A percentile compares a stretch with the other conserved stretches of the same genome.
Evolutionary conservation across 1,284 basidiomycete genomes (phyloP).

Genomic region (Malassezia brasiliensis): DNA sequence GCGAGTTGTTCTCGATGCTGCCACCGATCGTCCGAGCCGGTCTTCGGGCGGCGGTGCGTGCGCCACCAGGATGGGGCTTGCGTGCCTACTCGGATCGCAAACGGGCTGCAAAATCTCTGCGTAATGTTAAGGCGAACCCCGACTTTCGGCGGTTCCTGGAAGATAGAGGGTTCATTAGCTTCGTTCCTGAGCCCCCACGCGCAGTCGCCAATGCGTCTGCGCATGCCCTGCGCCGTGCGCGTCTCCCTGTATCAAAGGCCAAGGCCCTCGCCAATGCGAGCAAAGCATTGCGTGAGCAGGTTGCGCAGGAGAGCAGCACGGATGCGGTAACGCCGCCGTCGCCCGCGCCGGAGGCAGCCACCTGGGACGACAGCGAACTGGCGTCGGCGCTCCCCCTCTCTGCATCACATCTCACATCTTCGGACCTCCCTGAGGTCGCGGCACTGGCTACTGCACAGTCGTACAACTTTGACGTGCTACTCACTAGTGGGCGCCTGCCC

Average conservation of each 20-base stretch:
- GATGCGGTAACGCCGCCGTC: background rate
- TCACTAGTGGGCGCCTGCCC: constrained; percentile 27
- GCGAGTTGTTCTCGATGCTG: background rate
- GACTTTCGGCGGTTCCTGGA: background rate
- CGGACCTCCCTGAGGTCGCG: constrained; percentile 22
- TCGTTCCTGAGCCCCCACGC: background rate
- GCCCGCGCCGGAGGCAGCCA: background rate
- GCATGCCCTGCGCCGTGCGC: constrained; percentile 6
- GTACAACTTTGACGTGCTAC: constrained; percentile 34
- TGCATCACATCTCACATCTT: background rate
- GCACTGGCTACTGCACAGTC: constrained; percentile 40
- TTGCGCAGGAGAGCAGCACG: background rate
- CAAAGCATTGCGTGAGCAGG: constrained; percentile 14
- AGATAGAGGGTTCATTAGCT: constrained; percentile 1
- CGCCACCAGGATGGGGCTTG: background rate
- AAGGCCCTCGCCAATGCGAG: constrained; percentile 12
- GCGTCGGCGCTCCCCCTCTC: constrained; percentile 2
- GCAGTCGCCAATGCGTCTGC: background rate
- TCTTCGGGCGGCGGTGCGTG: background rate
- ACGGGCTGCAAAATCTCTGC: background rate
- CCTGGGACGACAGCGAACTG: background rate
- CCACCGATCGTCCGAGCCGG: background rate
- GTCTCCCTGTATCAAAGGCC: constrained; percentile 9
- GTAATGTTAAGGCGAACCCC: background rate
- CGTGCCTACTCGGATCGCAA: background rate